Evolutionary conservation across 1,284 basidiomycete species (phyloP), one percentile per base, ranked within the genome.

Genomic region (Hypsizygus ulmarius): DNA sequence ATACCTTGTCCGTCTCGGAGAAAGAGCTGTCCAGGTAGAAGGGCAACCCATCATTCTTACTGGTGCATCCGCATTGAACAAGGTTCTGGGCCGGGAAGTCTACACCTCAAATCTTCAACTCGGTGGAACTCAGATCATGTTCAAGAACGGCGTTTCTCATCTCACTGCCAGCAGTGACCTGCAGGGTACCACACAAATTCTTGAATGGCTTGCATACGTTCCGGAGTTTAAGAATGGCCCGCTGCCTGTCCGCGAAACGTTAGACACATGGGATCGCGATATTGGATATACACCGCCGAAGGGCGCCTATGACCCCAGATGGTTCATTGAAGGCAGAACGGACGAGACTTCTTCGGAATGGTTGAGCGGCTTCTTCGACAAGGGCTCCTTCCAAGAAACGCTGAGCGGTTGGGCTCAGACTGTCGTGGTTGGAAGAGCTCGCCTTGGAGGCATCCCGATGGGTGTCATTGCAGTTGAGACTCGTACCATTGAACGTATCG

Each of bases 31-130:
- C 43, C 97, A 99, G 70, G 97, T 99, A 47, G 97, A 98, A 71
- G 95, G 96, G 40, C 96, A 98, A 64, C 97, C 97, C 1, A 97
- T 99, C 73, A 99, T 99, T 68, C 83, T 99, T 52, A 99, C 97
- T 10, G 97, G 97, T 63, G 96, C 95, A 36, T 84, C 86, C 28
- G 97, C 97, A 4, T 83, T 99, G 61, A 99, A 99, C 82, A 99
- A 99, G 76, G 95, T 99, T 3, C 85, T 99, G 43, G 97, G 97
- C 55, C 91, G 97, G 48, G 97, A 99, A 69, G 97, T 99, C 34
- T 99, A 99, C 71, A 98, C 97, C 9, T 97, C 93, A 50, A 99
- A 99, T 72, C 71, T 99, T 61, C 97, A 99, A 72, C 90, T 99
- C 53, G 97, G 97, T 63, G 97, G 97, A 51, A 98, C 97, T 30